These are phyloP conservation scores for Hygrophorus russula DNA, from an alignment of 768 basidiomycete genomes.

Conservation along the genomic window DNA sequence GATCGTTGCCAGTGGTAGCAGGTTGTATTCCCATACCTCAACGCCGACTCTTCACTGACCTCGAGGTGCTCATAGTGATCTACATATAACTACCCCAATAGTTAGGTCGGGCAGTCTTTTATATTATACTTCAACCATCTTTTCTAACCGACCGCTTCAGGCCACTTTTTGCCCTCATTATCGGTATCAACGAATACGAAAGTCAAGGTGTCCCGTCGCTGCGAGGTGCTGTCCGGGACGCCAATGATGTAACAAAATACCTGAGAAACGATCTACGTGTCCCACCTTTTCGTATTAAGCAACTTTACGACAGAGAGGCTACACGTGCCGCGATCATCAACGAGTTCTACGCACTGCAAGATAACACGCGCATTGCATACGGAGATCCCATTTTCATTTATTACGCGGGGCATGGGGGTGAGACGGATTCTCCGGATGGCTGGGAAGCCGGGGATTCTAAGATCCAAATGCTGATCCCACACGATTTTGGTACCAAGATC, in stretches of 20 bases:
- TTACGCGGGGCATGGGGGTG: slow-evolving; percentile 22
- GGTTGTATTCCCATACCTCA: too few species aligned
- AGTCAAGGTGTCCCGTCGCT: not conserved
- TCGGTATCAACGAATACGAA: not conserved
- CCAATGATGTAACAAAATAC: not conserved
- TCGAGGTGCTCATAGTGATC: too few species aligned
- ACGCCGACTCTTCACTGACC: too few species aligned
- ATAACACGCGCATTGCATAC: slow-evolving; percentile 2
- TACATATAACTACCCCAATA: too few species aligned
- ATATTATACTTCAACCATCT: too few species aligned
- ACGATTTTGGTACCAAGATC: slow-evolving; percentile 6
- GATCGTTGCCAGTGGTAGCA: too few species aligned
- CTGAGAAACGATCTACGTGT: not conserved
- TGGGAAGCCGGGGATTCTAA: not conserved
- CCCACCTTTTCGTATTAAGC: not conserved
- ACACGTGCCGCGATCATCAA: not conserved
- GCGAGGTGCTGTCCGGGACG: not conserved
- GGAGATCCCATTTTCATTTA: slow-evolving; percentile 20
- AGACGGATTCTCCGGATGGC: slow-evolving; percentile 3
- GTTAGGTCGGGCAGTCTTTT: too few species aligned
- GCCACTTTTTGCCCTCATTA: not conserved
- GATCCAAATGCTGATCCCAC: slow-evolving; percentile 13
- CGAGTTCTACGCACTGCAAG: not conserved
- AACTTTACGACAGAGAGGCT: not conserved
- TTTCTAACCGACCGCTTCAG: too few species aligned